Evolutionary conservation across 371 early-diverging fungal genomes (phyloP).

Genomic region (Nematocida sp.): DNA sequence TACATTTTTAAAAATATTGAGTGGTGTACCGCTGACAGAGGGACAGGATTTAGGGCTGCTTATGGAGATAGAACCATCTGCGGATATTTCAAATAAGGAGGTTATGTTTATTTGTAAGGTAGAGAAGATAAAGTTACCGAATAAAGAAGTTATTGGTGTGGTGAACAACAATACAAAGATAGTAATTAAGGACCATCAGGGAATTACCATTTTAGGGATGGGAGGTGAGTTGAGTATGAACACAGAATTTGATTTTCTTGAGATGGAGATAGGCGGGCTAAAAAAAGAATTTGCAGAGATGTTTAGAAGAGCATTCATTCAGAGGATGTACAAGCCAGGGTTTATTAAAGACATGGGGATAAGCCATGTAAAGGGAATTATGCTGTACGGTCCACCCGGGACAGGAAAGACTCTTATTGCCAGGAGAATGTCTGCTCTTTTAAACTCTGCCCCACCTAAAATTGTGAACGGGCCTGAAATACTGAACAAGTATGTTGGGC

Average conservation of each 20-base stretch:
- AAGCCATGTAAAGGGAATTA: conserved; percentile 86
- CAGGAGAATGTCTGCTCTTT: conserved; percentile 93
- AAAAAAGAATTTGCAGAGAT: conserved; percentile 91
- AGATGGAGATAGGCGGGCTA: conserved; percentile 97
- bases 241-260: conserved; percentile 92
- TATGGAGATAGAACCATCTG: background rate
- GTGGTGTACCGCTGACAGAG: conserved; percentile 45
- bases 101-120: conserved; percentile 38
- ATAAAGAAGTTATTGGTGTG: conserved; percentile 32
- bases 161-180: conserved; percentile 35
- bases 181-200: conserved; percentile 35
- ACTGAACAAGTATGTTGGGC: conserved; percentile 95
- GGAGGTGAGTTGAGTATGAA: conserved; percentile 66
- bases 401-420: conserved; percentile 99
- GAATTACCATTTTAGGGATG: conserved; percentile 39
- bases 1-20: conserved; percentile 8
- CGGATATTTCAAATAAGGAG: conserved; percentile 4
- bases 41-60: conserved; percentile 43
- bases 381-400: conserved; percentile 85
- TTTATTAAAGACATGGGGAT: conserved; percentile 91
- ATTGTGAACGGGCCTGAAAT: conserved; percentile 97
- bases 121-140: conserved; percentile 8
- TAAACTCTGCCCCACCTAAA: conserved; percentile 88
- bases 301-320: conserved; percentile 96
- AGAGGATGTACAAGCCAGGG: conserved; percentile 90